A percentile compares a stretch with the other conserved stretches of the same genome.
phyloP scores from a whole-genome alignment of 129 eudicot genomes.

The Artemisia argyi region DNA sequence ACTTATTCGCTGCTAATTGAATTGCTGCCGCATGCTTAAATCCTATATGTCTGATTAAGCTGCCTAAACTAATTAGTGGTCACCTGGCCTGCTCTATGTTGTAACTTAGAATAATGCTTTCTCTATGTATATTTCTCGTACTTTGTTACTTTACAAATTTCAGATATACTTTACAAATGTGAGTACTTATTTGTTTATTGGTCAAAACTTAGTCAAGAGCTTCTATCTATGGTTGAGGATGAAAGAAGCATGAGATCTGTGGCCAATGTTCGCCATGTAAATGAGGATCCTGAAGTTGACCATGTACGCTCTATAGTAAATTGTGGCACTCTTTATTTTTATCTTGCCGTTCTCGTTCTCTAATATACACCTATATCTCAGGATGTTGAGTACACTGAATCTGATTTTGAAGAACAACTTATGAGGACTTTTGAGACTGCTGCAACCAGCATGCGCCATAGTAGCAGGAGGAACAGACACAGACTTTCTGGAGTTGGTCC shows the following conservation, averaged over 20 bases:
- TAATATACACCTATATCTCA: constrained; percentile 33
- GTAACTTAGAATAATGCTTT: too few relatives aligned
- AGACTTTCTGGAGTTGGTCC: constrained; percentile 43
- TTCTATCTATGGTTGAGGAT: constrained; percentile 51
- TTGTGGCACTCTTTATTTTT: background rate
- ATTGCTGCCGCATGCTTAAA: background rate
- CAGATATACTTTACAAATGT: background rate
- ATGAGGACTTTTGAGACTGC: constrained; percentile 50
- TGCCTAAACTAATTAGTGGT: too few relatives aligned
- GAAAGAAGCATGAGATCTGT: constrained; percentile 50
- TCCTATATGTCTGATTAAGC: background rate
- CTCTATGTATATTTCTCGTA: background rate
- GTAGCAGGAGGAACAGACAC: constrained; percentile 48
- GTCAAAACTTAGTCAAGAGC: constrained; percentile 58
- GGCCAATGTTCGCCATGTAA: constrained; percentile 24
- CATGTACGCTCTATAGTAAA: constrained; percentile 40
- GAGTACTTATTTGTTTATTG: background rate
- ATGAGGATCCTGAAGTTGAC: constrained; percentile 34
- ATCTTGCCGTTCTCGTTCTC: background rate
- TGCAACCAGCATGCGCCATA: constrained; percentile 36
- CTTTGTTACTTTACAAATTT: background rate
- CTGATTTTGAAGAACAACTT: constrained; percentile 58
- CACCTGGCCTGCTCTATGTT: background rate
- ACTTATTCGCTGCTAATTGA: background rate
- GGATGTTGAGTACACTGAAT: constrained; percentile 48